phyloP scores from a whole-genome alignment of 495 filamentous ascomycete genomes.

The Rhypophila decipiens region DNA sequence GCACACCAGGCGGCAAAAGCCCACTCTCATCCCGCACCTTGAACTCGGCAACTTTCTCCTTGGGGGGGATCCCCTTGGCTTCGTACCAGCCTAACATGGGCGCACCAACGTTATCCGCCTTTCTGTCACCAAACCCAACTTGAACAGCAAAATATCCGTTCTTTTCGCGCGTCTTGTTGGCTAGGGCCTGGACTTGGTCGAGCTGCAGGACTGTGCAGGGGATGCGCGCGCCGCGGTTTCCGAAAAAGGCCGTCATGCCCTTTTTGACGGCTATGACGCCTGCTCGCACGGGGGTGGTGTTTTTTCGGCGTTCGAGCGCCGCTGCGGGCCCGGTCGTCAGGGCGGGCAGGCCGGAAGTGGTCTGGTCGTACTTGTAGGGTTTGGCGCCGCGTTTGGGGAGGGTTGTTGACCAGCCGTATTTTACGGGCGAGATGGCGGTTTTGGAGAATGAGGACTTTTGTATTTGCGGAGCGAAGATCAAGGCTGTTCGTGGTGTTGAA shows the following conservation, averaged over 20 bases:
- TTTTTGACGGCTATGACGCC: conserved; percentile 83
- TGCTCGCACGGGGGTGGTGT: conserved; percentile 70
- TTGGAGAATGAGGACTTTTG: conserved; percentile 22
- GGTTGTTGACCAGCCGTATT: conserved; percentile 49
- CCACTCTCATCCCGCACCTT: conserved; percentile 70
- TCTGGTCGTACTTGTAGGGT: conserved; percentile 47
- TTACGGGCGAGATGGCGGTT: conserved; percentile 28
- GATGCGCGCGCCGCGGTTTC: conserved; percentile 67
- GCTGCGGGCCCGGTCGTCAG: conserved; percentile 69
- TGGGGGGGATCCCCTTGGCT: conserved; percentile 68
- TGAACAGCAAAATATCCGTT: conserved; percentile 94
- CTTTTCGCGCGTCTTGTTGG: conserved; percentile 68
- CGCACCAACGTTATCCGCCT: conserved; percentile 65
- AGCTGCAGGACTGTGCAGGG: conserved; percentile 92
- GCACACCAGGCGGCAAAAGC: conserved; percentile 63
- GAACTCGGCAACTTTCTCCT: conserved; percentile 79
- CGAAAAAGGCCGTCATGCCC: conserved; percentile 90
- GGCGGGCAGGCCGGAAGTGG: conserved; percentile 41
- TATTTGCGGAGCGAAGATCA: conserved; percentile 17
- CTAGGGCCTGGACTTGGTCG: conserved; percentile 81
- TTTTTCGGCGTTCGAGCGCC: conserved; percentile 70
- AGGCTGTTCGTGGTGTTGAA: conserved; percentile 18
- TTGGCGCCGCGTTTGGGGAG: conserved; percentile 23
- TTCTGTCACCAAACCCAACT: conserved; percentile 74
- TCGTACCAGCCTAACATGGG: conserved; percentile 83